Conservation (phyloP, 2,329 filamentous ascomycete species). For the Emergomyces africanus region DNA sequence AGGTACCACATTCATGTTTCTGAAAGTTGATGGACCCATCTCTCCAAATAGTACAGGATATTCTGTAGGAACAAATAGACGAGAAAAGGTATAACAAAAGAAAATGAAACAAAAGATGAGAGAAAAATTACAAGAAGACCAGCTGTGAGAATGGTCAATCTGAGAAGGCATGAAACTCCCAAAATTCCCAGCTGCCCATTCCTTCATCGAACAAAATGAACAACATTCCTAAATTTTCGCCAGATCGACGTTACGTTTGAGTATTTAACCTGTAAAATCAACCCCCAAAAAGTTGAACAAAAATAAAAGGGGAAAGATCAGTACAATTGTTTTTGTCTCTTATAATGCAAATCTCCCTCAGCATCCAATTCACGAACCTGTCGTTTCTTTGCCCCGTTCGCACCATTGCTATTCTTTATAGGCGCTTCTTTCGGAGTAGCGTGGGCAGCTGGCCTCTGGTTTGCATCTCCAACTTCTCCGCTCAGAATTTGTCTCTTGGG, state of each 20-base stretch:
- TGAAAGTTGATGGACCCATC: not conserved
- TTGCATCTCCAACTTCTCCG: not conserved
- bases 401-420: not conserved
- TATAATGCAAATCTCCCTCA: not conserved
- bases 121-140: not conserved
- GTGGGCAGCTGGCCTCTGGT: not conserved
- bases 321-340: not conserved
- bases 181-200: too few relatives aligned
- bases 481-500: not conserved
- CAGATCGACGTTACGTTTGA: not conserved
- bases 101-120: not conserved
- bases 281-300: not conserved
- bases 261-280: not conserved
- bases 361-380: conserved; percentile 1
- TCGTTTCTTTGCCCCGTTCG: conserved; percentile 1
- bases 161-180: not conserved
- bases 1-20: not conserved
- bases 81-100: not conserved
- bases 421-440: not conserved
- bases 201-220: not conserved
- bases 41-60: not conserved
- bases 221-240: conserved; percentile 1
- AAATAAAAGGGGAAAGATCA: not conserved
- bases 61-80: not conserved
- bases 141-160: not conserved